A percentile compares a stretch with the other conserved stretches of the same genome.
Evolutionary conservation across 805 yeast genomes (phyloP).

Genomic region (Candida boleticola): DNA sequence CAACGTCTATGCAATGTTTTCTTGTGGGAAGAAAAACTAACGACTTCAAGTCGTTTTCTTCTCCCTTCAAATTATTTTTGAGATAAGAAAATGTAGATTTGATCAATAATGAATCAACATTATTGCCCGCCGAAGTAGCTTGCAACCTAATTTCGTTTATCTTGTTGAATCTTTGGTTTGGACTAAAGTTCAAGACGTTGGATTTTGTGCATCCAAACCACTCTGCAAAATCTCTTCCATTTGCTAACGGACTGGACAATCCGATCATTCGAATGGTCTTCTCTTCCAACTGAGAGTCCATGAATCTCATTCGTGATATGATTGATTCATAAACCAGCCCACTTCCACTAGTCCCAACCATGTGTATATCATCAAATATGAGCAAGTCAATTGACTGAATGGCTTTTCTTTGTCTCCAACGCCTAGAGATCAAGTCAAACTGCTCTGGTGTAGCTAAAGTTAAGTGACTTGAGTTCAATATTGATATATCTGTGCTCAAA

Average conservation of each 20-base stretch:
- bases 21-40: slow-evolving; percentile 60
- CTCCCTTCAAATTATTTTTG: slow-evolving; percentile 14
- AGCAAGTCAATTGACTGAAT: slow-evolving; percentile 66
- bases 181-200: slow-evolving; percentile 66
- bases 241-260: slow-evolving; percentile 66
- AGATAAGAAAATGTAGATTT: slow-evolving; percentile 48
- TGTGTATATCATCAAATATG: slow-evolving; percentile 73
- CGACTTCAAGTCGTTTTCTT: slow-evolving; percentile 18
- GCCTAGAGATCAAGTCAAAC: slow-evolving; percentile 67
- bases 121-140: slow-evolving; percentile 44
- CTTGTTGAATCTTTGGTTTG: slow-evolving; percentile 56
- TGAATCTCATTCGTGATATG: slow-evolving; percentile 68
- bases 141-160: slow-evolving; percentile 57
- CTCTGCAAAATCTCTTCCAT: slow-evolving; percentile 73
- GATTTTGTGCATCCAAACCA: slow-evolving; percentile 77
- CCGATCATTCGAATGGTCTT: slow-evolving; percentile 60
- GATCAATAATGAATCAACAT: slow-evolving; percentile 45
- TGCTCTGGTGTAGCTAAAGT: slow-evolving; percentile 77
- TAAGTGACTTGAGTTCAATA: slow-evolving; percentile 61
- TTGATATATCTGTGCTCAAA: slow-evolving; percentile 48
- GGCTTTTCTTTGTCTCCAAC: slow-evolving; percentile 79
- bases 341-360: slow-evolving; percentile 50
- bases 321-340: slow-evolving; percentile 71
- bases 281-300: slow-evolving; percentile 62
- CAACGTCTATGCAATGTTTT: slow-evolving; percentile 52